Conservation (phyloP, 805 yeast genomes). For the Yarrowia deformans region DNA sequence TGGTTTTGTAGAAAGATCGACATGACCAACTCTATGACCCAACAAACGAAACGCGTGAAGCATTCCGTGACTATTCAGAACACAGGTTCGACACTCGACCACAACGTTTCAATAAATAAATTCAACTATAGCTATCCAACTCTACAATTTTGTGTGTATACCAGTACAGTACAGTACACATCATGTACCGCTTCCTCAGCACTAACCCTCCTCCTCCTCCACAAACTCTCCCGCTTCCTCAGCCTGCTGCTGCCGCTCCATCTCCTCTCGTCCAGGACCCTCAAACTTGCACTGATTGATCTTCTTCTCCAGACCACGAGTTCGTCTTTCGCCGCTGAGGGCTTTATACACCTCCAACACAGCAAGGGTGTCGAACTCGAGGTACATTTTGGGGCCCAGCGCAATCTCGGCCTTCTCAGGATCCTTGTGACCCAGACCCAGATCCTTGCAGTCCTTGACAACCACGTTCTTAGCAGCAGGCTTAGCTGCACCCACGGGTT, state of each 20-base stretch:
- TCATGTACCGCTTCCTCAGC: no score
- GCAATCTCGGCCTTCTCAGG: constrained; percentile 12
- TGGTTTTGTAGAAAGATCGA: constrained; percentile 8
- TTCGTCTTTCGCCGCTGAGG: not conserved
- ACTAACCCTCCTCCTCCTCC: not conserved
- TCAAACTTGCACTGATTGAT: not conserved
- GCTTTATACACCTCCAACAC: not conserved
- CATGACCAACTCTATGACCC: constrained; percentile 5
- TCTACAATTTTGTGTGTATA: no score
- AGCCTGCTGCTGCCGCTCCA: not conserved
- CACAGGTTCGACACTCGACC: not conserved
- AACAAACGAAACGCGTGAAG: constrained; percentile 19
- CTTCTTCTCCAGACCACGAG: constrained; percentile 1
- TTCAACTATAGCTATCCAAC: not conserved
- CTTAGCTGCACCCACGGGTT: not conserved
- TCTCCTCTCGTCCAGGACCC: constrained; percentile 3
- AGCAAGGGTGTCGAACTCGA: constrained; percentile 2
- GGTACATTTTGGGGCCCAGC: constrained; percentile 29
- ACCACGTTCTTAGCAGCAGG: not conserved
- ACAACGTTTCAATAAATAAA: constrained; percentile 4
- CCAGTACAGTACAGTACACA: no score
- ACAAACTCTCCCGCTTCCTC: not conserved
- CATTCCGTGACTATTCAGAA: not conserved
- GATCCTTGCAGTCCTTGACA: not conserved
- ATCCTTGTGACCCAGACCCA: constrained; percentile 12